Percentiles rank a stretch among this genome's conserved stretches.
Conservation (phyloP, 495 filamentous ascomycete genomes). For the Aspergillus kassunensis region DNA sequence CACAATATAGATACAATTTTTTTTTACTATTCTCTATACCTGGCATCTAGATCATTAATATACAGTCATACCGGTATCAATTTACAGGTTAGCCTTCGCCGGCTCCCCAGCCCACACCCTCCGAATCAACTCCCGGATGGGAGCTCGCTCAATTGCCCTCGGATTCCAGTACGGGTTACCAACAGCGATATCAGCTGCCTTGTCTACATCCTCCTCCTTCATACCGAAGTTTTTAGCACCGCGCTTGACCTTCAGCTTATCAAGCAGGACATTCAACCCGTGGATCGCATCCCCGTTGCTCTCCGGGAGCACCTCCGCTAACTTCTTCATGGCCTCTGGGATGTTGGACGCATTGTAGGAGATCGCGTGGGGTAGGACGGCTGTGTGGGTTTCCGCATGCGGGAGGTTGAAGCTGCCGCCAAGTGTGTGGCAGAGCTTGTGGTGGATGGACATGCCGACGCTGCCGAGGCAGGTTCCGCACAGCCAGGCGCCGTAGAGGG, state of each 20-base stretch:
- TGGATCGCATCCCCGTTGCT: constrained; percentile 57
- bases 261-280: constrained; percentile 58
- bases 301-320: constrained; percentile 55
- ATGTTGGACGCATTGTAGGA: constrained; percentile 64
- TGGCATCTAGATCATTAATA: no score
- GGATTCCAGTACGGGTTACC: constrained; percentile 66
- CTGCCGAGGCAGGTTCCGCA: constrained; percentile 60
- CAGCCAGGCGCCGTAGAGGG: constrained; percentile 65
- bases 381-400: constrained; percentile 67
- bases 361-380: constrained; percentile 62
- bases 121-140: constrained; percentile 60
- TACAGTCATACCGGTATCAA: neutral
- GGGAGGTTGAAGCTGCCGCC: constrained; percentile 67
- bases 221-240: constrained; percentile 58
- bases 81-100: constrained; percentile 54
- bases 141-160: constrained; percentile 50
- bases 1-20: neutral
- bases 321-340: constrained; percentile 53
- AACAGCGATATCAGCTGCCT: constrained; percentile 61
- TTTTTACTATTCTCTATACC: no score
- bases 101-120: constrained; percentile 66
- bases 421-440: constrained; percentile 67
- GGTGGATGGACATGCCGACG: constrained; percentile 67
- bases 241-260: constrained; percentile 54
- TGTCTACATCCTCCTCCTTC: constrained; percentile 64